Conservation (phyloP, 768 basidiomycete species). For the Holtermanniella nyarrowii region DNA sequence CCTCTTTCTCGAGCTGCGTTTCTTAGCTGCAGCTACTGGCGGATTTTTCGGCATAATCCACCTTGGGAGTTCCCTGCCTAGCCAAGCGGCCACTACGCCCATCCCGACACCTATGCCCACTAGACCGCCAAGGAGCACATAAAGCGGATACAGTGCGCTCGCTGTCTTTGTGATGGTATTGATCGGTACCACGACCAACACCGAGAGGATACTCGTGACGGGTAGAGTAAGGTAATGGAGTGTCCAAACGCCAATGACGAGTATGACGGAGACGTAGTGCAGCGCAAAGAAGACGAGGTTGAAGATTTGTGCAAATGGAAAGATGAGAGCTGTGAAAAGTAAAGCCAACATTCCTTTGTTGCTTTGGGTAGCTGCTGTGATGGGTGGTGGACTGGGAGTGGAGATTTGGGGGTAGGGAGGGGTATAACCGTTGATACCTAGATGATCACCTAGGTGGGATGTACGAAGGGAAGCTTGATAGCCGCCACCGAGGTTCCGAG, state of each 20-base stretch:
- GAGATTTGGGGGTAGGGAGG: constrained; percentile 25
- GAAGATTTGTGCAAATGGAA: constrained; percentile 20
- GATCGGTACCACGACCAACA: constrained; percentile 19
- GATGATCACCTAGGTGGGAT: constrained; percentile 4
- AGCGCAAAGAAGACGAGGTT: constrained; percentile 21
- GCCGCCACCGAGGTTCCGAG: too few relatives aligned
- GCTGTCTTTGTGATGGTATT: constrained; percentile 6
- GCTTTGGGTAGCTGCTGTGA: not conserved
- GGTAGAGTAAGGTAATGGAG: constrained; percentile 71
- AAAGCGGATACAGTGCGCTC: constrained; percentile 22
- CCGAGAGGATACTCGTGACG: constrained; percentile 4
- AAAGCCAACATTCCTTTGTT: constrained; percentile 2
- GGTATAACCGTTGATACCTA: constrained; percentile 12
- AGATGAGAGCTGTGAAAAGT: constrained; percentile 12
- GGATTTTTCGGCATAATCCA: too few relatives aligned
- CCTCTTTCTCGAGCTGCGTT: not conserved
- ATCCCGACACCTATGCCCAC: constrained; percentile 20
- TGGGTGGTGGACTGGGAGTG: constrained; percentile 5
- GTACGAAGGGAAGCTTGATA: constrained; percentile 10
- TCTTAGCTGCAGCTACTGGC: not conserved
- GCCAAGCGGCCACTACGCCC: constrained; percentile 24
- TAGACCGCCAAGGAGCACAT: constrained; percentile 25
- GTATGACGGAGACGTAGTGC: constrained; percentile 25
- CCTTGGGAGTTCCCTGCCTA: constrained; percentile 5
- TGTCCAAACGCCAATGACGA: constrained; percentile 67